Percentiles rank a stretch among this genome's conserved stretches.
phyloP scores from a whole-genome alignment of 2,329 filamentous ascomycete species.

The Aspergillus alliaceus region DNA sequence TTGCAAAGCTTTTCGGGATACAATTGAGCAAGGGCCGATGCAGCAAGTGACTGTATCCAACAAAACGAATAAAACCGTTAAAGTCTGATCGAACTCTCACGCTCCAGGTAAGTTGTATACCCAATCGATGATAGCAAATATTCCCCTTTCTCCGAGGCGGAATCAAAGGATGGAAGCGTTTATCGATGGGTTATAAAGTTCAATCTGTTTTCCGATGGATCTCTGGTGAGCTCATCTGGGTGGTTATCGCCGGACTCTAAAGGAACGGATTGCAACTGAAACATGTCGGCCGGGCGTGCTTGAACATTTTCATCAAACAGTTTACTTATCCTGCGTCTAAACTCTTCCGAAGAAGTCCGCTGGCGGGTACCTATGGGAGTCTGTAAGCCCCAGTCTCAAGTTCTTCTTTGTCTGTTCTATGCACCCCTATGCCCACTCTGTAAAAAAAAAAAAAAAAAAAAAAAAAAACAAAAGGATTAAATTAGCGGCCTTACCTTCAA shows the following conservation, averaged over 20 bases:
- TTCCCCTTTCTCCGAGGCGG: neutral
- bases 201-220: neutral
- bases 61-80: neutral
- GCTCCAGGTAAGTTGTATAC: neutral
- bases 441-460: no score
- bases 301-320: constrained; percentile 34
- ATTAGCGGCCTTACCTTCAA: constrained; percentile 10
- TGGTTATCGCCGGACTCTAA: constrained; percentile 9
- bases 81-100: neutral
- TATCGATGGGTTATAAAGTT: neutral
- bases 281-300: constrained; percentile 21
- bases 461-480: no score
- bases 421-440: neutral
- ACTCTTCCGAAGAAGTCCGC: constrained; percentile 33
- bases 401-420: neutral
- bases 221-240: neutral
- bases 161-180: neutral
- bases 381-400: neutral
- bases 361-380: constrained; percentile 12
- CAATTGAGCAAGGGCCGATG: neutral
- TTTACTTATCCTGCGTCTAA: constrained; percentile 32
- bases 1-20: neutral
- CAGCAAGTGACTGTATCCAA: neutral
- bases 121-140: neutral
- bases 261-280: constrained; percentile 22